Evolutionary conservation across 164 flowering plant species (phyloP).

Genomic region (Piper longum): DNA sequence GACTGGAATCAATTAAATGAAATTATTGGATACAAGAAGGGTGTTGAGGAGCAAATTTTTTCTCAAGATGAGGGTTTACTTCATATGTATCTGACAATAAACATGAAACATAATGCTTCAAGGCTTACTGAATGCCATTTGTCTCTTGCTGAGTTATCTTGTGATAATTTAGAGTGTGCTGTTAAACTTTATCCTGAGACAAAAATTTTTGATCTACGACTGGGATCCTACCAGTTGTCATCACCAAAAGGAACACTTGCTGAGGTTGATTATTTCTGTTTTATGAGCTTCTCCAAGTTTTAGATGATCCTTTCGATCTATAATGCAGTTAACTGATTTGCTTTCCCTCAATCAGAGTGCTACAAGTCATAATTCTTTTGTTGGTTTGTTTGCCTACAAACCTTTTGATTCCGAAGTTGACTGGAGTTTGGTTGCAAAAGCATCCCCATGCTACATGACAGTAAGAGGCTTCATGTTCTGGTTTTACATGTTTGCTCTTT

Average conservation of each 20-base stretch:
- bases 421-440: constrained; percentile 91
- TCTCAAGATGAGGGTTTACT: constrained; percentile 33
- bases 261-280: constrained; percentile 31
- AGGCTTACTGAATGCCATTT: constrained; percentile 47
- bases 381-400: constrained; percentile 70
- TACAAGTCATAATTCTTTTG: constrained; percentile 49
- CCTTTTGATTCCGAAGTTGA: constrained; percentile 82
- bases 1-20: constrained; percentile 85
- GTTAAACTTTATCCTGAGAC: constrained; percentile 69
- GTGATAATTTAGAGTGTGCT: constrained; percentile 66
- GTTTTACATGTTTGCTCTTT: constrained; percentile 1
- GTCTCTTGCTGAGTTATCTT: constrained; percentile 81
- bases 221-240: constrained; percentile 76
- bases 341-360: constrained; percentile 64
- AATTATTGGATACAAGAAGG: constrained; percentile 86
- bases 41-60: constrained; percentile 34
- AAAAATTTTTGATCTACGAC: constrained; percentile 63
- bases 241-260: constrained; percentile 91
- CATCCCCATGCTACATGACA: constrained; percentile 95
- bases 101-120: constrained; percentile 89
- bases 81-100: constrained; percentile 60
- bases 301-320: background rate
- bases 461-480: constrained; percentile 29
- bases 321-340: background rate
- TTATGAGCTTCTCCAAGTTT: background rate